phyloP scores from a whole-genome alignment of 148 eudicot species.

The Heliosperma pusillum region DNA sequence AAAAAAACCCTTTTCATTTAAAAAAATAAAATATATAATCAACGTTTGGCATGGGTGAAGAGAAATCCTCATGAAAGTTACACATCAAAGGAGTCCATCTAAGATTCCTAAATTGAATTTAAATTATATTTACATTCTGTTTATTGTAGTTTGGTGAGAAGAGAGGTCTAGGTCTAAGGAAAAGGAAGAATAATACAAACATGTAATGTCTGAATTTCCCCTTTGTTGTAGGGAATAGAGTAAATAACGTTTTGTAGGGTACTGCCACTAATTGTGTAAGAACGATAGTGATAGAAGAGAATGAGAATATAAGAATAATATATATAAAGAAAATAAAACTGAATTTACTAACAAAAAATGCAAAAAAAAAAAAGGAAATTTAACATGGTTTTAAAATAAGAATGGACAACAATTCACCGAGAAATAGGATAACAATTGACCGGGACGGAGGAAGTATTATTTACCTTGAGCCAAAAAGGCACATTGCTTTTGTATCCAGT shows the following conservation, averaged over 20 bases:
- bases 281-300: conserved; percentile 65
- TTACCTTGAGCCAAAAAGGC: conserved; percentile 71
- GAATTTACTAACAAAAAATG: no score
- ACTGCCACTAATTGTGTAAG: conserved; percentile 33
- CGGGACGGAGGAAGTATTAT: no score
- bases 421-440: no score
- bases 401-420: no score
- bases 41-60: conserved; percentile 18
- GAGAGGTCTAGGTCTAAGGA: background rate
- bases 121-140: background rate
- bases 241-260: conserved; percentile 56
- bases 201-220: conserved; percentile 53
- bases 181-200: conserved; percentile 20
- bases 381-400: no score
- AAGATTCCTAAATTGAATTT: background rate
- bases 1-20: conserved; percentile 6
- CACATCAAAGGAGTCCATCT: conserved; percentile 41
- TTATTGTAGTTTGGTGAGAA: background rate
- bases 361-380: no score
- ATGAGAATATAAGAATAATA: conserved; percentile 25
- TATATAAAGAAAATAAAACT: background rate
- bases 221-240: conserved; percentile 21
- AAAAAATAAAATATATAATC: background rate
- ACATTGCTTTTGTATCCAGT: conserved; percentile 88
- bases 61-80: conserved; percentile 41